Evolutionary conservation across 2,329 filamentous ascomycete genomes (phyloP).

Genomic region (Penicillium sp.): DNA sequence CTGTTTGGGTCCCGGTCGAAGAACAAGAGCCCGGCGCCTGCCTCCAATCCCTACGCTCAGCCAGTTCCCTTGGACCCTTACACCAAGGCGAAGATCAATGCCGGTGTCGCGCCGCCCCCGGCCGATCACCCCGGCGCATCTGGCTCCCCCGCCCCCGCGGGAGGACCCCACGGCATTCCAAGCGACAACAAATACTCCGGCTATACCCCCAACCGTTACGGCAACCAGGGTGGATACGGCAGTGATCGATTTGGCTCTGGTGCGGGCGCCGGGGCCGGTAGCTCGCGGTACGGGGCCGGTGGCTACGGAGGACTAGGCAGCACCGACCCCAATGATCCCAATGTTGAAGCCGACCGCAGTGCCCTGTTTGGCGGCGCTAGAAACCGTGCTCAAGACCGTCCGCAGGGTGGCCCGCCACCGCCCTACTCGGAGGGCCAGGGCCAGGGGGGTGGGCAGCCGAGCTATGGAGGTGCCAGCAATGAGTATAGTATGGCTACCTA

Average conservation of each 20-base stretch:
- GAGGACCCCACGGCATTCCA: conserved; percentile 30
- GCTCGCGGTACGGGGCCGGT: conserved; percentile 49
- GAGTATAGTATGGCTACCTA: conserved; percentile 48
- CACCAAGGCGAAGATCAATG: conserved; percentile 48
- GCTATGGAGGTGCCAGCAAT: conserved; percentile 35
- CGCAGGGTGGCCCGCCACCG: conserved; percentile 21
- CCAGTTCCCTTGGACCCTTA: conserved; percentile 55
- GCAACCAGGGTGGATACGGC: conserved; percentile 51
- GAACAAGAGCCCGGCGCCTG: conserved; percentile 52
- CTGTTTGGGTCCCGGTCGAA: conserved; percentile 59
- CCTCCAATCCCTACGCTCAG: conserved; percentile 57
- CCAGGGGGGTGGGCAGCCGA: conserved; percentile 16
- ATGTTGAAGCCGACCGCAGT: conserved; percentile 54
- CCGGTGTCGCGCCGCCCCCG: conserved; percentile 40
- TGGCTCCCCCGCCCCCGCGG: conserved; percentile 24
- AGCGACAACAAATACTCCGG: conserved; percentile 38
- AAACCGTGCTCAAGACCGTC: conserved; percentile 49
- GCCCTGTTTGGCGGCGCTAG: conserved; percentile 59
- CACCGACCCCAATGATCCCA: conserved; percentile 49
- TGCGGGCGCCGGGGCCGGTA: conserved; percentile 33
- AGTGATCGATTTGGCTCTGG: conserved; percentile 53
- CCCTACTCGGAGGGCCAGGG: conserved; percentile 24
- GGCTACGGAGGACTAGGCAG: conserved; percentile 58
- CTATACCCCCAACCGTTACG: conserved; percentile 43
- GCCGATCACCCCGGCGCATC: conserved; percentile 31